Base-by-base conservation (phyloP, 495 filamentous ascomycete species). In the Xylaria sp. region DNA sequence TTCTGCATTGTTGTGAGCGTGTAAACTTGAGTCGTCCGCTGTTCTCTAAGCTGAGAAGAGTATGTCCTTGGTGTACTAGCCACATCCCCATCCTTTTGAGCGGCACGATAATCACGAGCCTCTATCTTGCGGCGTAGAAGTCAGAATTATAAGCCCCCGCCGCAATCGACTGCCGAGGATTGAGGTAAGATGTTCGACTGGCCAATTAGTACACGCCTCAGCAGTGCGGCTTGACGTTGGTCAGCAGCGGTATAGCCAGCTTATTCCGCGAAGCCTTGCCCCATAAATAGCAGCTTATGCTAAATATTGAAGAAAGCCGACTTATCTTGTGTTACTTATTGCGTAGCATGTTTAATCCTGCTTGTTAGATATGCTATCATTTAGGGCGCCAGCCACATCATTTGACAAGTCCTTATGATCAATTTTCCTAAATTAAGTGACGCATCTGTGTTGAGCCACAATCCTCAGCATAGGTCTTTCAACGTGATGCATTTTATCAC, bases 71-170 rank as follows among this genome's bases (percentile, higher is more conserved):
- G 21, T 11, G 17, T 55, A 29, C 52, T 24, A 61, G 24, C 58
- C 21, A 1, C 1, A 41, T 41, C 0, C 21, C 37, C 14, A n/a
- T 41, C 8, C 11, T 26, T 24, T 62, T 62, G n/a, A 43, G 59
- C 37, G 37, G 59, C 59, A 15, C 59, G 3, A 43, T 26, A 14
- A 62, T 43, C 37, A 62, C 21, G 40, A 43, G 59, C 21, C 59
- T 26, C 35, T 17, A 29, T 24, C 1, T 2, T 62, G 21, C 59
- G 59, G 59, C 59, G 59, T 29, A n/a, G 21, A 43, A 7, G 35
- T 11, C 59, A 7, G 59, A 62, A 17, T 26, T 17, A 41, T 62
- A 67, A 71, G 31, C 48, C 74, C 70, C 65, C 63, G 72, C 74
- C 70, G 67, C 67, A 63, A 71, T 68, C 57, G 52, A 68, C 57